Conservation (phyloP, 176 grass and related monocot genomes). For the Oryza officinalis region DNA sequence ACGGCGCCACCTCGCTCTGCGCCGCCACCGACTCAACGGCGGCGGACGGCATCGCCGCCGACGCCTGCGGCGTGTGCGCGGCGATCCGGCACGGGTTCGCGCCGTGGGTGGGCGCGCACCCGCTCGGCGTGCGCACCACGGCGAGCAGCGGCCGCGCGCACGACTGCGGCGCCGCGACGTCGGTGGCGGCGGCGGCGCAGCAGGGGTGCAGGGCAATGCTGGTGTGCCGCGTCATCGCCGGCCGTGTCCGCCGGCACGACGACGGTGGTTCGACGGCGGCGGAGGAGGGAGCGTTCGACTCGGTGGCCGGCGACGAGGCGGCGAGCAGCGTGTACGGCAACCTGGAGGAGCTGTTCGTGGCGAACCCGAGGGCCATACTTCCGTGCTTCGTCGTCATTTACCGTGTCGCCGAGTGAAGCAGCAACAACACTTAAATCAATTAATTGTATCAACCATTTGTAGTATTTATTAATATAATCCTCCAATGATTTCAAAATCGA, state of each 20-base stretch:
- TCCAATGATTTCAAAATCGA: background rate
- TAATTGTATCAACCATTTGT: background rate
- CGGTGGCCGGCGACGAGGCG: slow-evolving; percentile 59
- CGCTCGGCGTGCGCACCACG: slow-evolving; percentile 70
- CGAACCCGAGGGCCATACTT: slow-evolving; percentile 89
- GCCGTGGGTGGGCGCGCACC: slow-evolving; percentile 37
- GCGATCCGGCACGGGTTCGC: slow-evolving; percentile 76
- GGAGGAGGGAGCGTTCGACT: slow-evolving; percentile 57
- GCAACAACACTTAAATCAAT: background rate
- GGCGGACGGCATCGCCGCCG: background rate
- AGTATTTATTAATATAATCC: background rate
- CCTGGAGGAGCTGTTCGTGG: slow-evolving; percentile 91
- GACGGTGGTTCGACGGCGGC: background rate
- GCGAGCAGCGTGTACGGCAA: slow-evolving; percentile 50
- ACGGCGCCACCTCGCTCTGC: slow-evolving; percentile 62
- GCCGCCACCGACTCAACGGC: background rate
- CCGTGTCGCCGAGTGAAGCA: slow-evolving; percentile 37
- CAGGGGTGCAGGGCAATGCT: slow-evolving; percentile 63
- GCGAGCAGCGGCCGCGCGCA: slow-evolving; percentile 81
- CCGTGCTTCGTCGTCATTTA: slow-evolving; percentile 97
- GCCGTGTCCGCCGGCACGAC: slow-evolving; percentile 39
- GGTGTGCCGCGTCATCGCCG: slow-evolving; percentile 96
- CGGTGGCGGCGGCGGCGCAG: no score
- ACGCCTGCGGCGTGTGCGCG: slow-evolving; percentile 62
- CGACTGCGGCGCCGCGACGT: slow-evolving; percentile 14